These are phyloP conservation scores for Pseudotulostoma volvatum DNA, from an alignment of 495 filamentous ascomycete genomes.

Conservation along the genomic window DNA sequence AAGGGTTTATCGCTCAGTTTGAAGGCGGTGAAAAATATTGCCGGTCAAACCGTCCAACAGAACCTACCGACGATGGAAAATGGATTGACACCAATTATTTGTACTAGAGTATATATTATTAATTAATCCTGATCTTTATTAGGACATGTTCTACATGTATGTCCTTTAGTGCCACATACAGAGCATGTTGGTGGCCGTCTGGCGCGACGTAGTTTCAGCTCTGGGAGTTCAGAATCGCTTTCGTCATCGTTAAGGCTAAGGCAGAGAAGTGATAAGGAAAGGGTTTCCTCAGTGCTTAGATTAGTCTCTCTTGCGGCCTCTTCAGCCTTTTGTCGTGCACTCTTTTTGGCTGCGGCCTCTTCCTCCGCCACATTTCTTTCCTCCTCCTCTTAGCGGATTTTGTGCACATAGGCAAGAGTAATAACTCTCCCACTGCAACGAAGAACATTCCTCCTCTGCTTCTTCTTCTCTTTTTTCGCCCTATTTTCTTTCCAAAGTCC, in stretches of 20 bases:
- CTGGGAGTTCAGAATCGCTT: no score
- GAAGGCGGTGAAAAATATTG: no score
- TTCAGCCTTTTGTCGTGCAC: not conserved
- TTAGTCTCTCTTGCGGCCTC: not conserved
- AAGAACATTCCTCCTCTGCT: not conserved
- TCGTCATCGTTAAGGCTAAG: not conserved
- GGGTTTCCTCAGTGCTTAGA: no score
- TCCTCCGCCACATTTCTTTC: not conserved
- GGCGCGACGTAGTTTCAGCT: no score
- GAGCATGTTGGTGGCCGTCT: not conserved
- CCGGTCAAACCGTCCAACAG: no score
- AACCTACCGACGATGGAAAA: no score
- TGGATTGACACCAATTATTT: no score
- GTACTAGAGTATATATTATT: no score
- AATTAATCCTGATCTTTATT: not conserved
- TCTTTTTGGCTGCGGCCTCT: not conserved
- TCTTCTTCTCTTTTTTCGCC: not conserved
- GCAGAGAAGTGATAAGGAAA: no score
- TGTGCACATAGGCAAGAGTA: not conserved
- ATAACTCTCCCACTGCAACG: constrained; percentile 5
- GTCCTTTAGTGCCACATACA: not conserved
- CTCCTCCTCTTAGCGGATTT: not conserved
- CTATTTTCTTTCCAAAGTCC: not conserved
- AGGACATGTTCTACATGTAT: not conserved
- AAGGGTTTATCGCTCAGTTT: no score